phyloP scores from a whole-genome alignment of 371 early-diverging fungal species.

The Astathelohania contejeani region DNA sequence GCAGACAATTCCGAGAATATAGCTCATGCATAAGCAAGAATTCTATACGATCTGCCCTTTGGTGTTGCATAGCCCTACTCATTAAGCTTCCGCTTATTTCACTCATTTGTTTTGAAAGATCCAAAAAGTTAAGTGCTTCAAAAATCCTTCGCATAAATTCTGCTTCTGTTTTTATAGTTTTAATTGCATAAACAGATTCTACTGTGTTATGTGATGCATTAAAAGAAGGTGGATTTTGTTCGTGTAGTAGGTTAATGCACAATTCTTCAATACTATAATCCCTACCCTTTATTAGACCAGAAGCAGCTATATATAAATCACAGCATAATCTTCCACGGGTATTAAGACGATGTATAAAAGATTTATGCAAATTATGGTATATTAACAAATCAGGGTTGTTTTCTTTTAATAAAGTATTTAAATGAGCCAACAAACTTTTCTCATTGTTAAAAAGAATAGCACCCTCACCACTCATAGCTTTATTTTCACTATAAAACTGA shows the following conservation, averaged over 20 bases:
- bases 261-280: conserved; percentile 40
- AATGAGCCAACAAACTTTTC: conserved; percentile 3
- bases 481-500: background rate
- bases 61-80: conserved; percentile 64
- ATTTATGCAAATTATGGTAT: conserved; percentile 21
- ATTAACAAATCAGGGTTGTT: conserved; percentile 26
- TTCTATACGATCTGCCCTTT: conserved; percentile 91
- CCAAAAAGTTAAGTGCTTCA: conserved; percentile 29
- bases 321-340: conserved; percentile 21
- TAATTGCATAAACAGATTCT: background rate
- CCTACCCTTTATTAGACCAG: conserved; percentile 30
- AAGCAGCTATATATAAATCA: conserved; percentile 35
- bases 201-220: background rate
- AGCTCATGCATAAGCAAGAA: conserved; percentile 87
- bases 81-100: conserved; percentile 46
- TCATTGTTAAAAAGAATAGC: background rate
- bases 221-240: background rate
- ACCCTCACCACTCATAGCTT: background rate
- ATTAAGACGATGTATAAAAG: conserved; percentile 4
- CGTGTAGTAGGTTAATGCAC: conserved; percentile 2
- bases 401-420: conserved; percentile 14
- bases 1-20: conserved; percentile 49
- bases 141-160: conserved; percentile 26
- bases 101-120: conserved; percentile 44
- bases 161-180: conserved; percentile 3